Percentiles rank a stretch among this genome's conserved stretches.
These are phyloP conservation scores for Auricularia sp. DNA, from an alignment of 768 basidiomycete genomes.

Conservation along the genomic window DNA sequence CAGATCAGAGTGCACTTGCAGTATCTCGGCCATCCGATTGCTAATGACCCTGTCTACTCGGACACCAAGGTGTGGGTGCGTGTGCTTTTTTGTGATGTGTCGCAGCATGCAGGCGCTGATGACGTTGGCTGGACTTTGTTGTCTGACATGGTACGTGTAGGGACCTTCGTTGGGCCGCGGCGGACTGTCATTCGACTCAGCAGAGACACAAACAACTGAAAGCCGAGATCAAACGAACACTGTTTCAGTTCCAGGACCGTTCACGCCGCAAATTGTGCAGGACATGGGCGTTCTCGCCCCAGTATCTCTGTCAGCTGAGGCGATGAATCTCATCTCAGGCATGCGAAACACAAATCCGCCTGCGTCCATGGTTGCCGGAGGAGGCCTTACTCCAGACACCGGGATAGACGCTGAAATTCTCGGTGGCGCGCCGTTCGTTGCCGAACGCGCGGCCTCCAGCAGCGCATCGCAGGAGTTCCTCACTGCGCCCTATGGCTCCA, in stretches of 20 bases:
- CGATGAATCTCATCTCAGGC: neutral
- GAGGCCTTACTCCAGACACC: neutral
- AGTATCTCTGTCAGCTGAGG: neutral
- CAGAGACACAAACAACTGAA: neutral
- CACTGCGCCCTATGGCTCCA: neutral
- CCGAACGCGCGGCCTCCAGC: too few relatives aligned
- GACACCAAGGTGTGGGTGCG: constrained; percentile 67
- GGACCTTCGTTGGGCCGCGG: constrained; percentile 66
- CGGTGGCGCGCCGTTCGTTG: too few relatives aligned
- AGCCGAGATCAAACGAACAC: neutral
- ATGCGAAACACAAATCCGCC: constrained; percentile 1
- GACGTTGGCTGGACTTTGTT: neutral
- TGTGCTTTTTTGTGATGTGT: constrained; percentile 2
- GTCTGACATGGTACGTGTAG: constrained; percentile 24
- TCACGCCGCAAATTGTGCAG: neutral
- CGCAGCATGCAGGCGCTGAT: neutral
- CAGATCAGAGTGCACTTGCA: constrained; percentile 97
- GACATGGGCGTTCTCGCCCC: neutral
- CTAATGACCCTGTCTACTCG: constrained; percentile 92
- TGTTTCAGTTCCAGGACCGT: neutral
- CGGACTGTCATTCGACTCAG: constrained; percentile 41
- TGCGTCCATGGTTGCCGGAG: neutral
- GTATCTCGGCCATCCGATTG: constrained; percentile 85
- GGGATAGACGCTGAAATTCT: neutral
- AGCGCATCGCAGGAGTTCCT: too few relatives aligned